These are phyloP conservation scores for Schizophyllum amplum DNA, from an alignment of 1,284 basidiomycete species.

Conservation along the genomic window DNA sequence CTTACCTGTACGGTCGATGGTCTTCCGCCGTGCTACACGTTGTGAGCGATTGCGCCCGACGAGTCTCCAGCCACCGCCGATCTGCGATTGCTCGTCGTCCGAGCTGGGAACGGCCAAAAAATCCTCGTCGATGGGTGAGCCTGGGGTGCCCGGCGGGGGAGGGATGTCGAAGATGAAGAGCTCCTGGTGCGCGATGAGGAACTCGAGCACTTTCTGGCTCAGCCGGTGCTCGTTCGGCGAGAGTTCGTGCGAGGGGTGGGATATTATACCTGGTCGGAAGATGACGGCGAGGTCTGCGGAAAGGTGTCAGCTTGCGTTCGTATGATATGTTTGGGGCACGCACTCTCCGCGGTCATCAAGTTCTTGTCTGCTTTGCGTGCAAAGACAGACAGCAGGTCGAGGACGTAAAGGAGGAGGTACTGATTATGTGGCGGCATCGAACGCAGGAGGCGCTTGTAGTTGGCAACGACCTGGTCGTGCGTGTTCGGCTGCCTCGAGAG, in stretches of 20 bases:
- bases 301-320: neutral
- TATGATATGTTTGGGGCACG: constrained; percentile 29
- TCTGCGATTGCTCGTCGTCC: constrained; percentile 34
- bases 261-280: constrained; percentile 88
- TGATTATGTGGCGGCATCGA: constrained; percentile 85
- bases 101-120: constrained; percentile 27
- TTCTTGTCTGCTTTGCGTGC: constrained; percentile 88
- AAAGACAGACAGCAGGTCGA: constrained; percentile 94
- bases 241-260: constrained; percentile 81
- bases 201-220: constrained; percentile 88
- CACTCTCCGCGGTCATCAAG: constrained; percentile 92
- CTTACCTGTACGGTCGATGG: constrained; percentile 31
- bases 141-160: constrained; percentile 42
- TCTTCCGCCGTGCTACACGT: constrained; percentile 34
- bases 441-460: constrained; percentile 81
- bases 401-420: constrained; percentile 91
- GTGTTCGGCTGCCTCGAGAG: constrained; percentile 49
- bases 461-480: constrained; percentile 61
- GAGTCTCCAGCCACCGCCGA: constrained; percentile 39
- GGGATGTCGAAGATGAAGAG: constrained; percentile 80
- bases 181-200: constrained; percentile 86
- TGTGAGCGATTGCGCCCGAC: constrained; percentile 15
- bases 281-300: constrained; percentile 83
- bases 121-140: constrained; percentile 24
- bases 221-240: constrained; percentile 76